Evolutionary conservation across 176 grass and related monocot species (phyloP).

Genomic region (Zoysia pacifica): DNA sequence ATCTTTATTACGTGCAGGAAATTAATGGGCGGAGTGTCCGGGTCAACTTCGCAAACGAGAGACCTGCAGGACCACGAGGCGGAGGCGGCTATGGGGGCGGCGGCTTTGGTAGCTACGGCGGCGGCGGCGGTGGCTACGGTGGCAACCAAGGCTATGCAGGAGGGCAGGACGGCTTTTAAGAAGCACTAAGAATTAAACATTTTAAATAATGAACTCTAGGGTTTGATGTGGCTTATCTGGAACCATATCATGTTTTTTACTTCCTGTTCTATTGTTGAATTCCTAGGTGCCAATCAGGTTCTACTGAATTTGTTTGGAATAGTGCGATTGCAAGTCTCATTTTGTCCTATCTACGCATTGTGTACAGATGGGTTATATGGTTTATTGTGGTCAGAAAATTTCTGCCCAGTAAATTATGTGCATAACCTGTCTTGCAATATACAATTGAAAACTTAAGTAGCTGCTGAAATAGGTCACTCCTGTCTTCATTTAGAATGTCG

Average conservation of each 20-base stretch:
- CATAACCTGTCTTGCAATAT: no score
- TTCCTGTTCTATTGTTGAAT: neutral
- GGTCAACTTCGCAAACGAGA: conserved; percentile 72
- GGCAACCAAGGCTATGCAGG: conserved; percentile 24
- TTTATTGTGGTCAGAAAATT: no score
- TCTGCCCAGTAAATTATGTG: no score
- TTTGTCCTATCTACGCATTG: no score
- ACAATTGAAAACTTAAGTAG: no score
- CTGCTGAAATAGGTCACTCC: no score
- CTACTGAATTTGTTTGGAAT: neutral
- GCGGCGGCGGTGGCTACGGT: neutral
- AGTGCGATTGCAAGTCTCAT: neutral
- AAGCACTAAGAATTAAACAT: neutral
- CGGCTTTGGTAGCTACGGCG: neutral
- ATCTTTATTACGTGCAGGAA: conserved; percentile 45
- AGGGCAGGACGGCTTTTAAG: neutral
- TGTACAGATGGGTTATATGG: no score
- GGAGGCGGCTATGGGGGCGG: conserved; percentile 23
- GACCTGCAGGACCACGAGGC: conserved; percentile 35
- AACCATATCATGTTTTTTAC: conserved; percentile 15
- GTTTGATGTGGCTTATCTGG: conserved; percentile 29
- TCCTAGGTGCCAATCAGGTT: neutral
- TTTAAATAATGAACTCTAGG: conserved; percentile 48
- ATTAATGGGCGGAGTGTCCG: conserved; percentile 59
- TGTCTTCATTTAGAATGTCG: no score